phyloP scores from a whole-genome alignment of 73 alveolate genomes.

The Diophrys appendiculata region DNA sequence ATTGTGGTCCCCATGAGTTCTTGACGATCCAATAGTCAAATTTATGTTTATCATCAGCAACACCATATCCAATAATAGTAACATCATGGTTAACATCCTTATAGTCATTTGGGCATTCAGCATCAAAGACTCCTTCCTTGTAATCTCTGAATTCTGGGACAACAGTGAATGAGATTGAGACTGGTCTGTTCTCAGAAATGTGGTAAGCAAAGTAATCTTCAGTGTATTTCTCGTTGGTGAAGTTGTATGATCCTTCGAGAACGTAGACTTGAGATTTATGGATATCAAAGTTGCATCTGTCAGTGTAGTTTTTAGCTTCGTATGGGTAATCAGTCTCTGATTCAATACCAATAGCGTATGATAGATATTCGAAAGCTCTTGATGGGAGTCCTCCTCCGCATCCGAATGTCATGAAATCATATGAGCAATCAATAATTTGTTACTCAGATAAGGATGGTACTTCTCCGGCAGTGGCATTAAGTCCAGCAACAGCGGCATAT shows the following conservation, averaged over 20 bases:
- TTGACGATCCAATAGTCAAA: slow-evolving; percentile 38
- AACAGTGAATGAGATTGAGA: slow-evolving; percentile 64
- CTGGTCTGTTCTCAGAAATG: slow-evolving; percentile 58
- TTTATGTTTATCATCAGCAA: slow-evolving; percentile 44
- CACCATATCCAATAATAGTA: slow-evolving; percentile 89
- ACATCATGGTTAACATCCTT: slow-evolving; percentile 88
- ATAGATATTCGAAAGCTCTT: slow-evolving; percentile 68
- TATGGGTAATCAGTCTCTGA: slow-evolving; percentile 70
- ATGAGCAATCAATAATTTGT: slow-evolving; percentile 87
- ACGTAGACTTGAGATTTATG: slow-evolving; percentile 22
- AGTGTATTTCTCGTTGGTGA: slow-evolving; percentile 51
- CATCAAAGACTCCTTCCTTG: slow-evolving; percentile 57
- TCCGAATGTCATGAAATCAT: slow-evolving; percentile 53
- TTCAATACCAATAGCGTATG: slow-evolving; percentile 37
- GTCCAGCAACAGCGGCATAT: slow-evolving; percentile 15
- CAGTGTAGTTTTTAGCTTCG: slow-evolving; percentile 22
- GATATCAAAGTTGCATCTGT: slow-evolving; percentile 39
- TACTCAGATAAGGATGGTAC: slow-evolving; percentile 60
- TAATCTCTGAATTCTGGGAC: slow-evolving; percentile 65
- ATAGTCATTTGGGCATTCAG: slow-evolving; percentile 54
- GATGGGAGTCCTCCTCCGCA: slow-evolving; percentile 84
- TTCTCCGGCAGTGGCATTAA: slow-evolving; percentile 13
- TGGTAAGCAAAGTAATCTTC: slow-evolving; percentile 56
- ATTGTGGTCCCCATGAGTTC: slow-evolving; percentile 52
- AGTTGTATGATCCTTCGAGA: slow-evolving; percentile 55